Conservation (phyloP, 106 monocot species). For the Vanilla planifolia region DNA sequence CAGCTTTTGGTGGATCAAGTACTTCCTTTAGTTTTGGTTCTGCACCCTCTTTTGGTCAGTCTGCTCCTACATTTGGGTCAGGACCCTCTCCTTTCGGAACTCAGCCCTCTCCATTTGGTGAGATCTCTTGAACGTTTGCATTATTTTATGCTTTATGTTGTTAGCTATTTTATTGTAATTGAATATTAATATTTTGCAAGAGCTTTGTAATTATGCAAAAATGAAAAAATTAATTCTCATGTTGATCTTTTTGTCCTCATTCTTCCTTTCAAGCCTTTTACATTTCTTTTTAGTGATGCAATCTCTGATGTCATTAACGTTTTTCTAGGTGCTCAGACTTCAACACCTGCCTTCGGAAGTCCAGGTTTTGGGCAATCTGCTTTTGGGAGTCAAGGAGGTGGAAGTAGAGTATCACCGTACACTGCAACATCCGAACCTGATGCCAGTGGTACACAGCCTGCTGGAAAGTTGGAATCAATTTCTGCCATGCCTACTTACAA, state of each 20-base stretch:
- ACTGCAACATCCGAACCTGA: constrained; percentile 60
- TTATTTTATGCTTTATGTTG: neutral
- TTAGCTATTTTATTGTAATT: neutral
- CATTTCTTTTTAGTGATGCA: neutral
- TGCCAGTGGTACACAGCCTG: constrained; percentile 40
- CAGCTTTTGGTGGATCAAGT: constrained; percentile 20
- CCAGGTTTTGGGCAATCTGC: constrained; percentile 60
- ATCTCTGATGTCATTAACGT: neutral
- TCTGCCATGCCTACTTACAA: constrained; percentile 96
- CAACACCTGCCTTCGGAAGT: constrained; percentile 70
- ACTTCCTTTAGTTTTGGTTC: constrained; percentile 26
- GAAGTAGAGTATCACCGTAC: constrained; percentile 63
- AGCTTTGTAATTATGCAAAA: neutral
- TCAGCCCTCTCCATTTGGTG: constrained; percentile 74
- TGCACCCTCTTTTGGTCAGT: constrained; percentile 45
- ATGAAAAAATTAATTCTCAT: neutral
- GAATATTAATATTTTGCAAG: neutral
- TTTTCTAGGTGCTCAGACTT: constrained; percentile 57
- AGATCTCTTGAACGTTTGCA: constrained; percentile 9
- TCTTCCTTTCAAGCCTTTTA: neutral
- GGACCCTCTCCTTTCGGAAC: constrained; percentile 54
- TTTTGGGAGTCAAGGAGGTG: constrained; percentile 53
- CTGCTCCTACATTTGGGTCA: constrained; percentile 53
- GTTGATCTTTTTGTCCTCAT: neutral
- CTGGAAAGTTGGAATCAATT: constrained; percentile 90